phyloP scores from a whole-genome alignment of 2,329 filamentous ascomycete species.

The Passalora sequoiae region DNA sequence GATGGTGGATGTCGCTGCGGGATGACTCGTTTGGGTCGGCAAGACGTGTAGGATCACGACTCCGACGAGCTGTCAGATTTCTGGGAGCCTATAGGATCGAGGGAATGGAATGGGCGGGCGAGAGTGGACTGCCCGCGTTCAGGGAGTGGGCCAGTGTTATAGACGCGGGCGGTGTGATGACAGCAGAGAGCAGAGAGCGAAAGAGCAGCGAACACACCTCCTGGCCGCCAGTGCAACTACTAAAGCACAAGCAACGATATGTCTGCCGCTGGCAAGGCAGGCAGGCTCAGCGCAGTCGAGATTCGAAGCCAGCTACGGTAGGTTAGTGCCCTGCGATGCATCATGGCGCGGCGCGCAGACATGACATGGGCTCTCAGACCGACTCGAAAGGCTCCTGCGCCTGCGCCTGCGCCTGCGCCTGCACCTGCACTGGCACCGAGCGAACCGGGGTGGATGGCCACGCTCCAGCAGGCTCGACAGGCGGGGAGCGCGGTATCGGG shows the following conservation, averaged over 20 bases:
- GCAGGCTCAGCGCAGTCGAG: too few relatives aligned
- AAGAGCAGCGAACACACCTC: slow-evolving; percentile 6
- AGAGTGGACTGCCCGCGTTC: slow-evolving; percentile 17
- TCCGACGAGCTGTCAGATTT: slow-evolving; percentile 7
- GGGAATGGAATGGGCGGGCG: slow-evolving; percentile 12
- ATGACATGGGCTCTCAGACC: slow-evolving; percentile 11
- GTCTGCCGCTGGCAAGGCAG: not conserved
- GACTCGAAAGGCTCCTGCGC: slow-evolving; percentile 4
- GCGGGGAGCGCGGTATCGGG: too few relatives aligned
- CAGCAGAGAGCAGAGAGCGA: slow-evolving; percentile 8
- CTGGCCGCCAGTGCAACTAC: slow-evolving; percentile 5
- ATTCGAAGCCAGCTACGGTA: not conserved
- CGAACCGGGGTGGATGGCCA: not conserved
- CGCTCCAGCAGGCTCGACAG: too few relatives aligned
- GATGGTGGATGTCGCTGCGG: too few relatives aligned
- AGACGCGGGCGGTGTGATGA: slow-evolving; percentile 23
- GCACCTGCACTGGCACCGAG: slow-evolving; percentile 1
- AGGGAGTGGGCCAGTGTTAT: slow-evolving; percentile 22
- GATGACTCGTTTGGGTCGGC: too few relatives aligned
- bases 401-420: too few relatives aligned
- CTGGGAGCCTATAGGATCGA: slow-evolving; percentile 17
- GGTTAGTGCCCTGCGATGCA: slow-evolving; percentile 19
- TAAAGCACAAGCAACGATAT: not conserved
- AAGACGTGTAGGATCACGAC: too few relatives aligned
- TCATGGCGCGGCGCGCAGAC: slow-evolving; percentile 19